Evolutionary conservation across 768 basidiomycete genomes (phyloP).

Genomic region (Trametes meyenii): DNA sequence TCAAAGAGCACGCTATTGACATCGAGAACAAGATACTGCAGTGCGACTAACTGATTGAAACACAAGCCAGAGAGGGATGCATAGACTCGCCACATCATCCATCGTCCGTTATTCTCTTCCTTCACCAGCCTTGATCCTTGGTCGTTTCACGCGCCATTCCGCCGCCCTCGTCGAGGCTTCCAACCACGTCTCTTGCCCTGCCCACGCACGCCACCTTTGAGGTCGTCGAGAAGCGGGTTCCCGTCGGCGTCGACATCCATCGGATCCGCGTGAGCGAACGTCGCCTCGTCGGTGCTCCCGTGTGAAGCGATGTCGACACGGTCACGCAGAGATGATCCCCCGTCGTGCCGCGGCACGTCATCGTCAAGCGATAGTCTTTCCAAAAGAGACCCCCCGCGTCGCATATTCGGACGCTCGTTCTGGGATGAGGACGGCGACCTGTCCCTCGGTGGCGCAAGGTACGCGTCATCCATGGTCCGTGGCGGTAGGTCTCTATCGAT

Average conservation of each 20-base stretch:
- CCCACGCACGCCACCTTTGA: slow-evolving; percentile 2
- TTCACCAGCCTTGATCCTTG: neutral
- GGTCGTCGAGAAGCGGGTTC: neutral
- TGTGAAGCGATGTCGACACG: slow-evolving; percentile 39
- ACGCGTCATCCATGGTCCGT: neutral
- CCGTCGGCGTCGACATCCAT: slow-evolving; percentile 19
- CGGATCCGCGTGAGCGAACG: neutral
- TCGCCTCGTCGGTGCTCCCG: slow-evolving; percentile 24
- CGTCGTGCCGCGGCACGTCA: slow-evolving; percentile 10
- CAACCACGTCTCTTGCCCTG: slow-evolving; percentile 7
- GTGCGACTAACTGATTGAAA: slow-evolving; percentile 14
- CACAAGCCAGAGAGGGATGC: neutral
- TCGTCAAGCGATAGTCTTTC: slow-evolving; percentile 40
- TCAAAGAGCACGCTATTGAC: neutral
- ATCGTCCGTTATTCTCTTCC: neutral
- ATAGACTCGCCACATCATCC: slow-evolving; percentile 1
- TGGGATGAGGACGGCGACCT: slow-evolving; percentile 1
- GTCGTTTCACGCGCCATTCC: neutral
- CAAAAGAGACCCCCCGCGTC: slow-evolving; percentile 40
- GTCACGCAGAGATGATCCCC: slow-evolving; percentile 38
- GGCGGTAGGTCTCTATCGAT: neutral
- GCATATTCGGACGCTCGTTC: slow-evolving; percentile 16
- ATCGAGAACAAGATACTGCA: slow-evolving; percentile 14
- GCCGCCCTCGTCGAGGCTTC: slow-evolving; percentile 13
- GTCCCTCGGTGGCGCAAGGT: slow-evolving; percentile 5